phyloP scores from a whole-genome alignment of 768 basidiomycete species.

The Boletus sensibilis region DNA sequence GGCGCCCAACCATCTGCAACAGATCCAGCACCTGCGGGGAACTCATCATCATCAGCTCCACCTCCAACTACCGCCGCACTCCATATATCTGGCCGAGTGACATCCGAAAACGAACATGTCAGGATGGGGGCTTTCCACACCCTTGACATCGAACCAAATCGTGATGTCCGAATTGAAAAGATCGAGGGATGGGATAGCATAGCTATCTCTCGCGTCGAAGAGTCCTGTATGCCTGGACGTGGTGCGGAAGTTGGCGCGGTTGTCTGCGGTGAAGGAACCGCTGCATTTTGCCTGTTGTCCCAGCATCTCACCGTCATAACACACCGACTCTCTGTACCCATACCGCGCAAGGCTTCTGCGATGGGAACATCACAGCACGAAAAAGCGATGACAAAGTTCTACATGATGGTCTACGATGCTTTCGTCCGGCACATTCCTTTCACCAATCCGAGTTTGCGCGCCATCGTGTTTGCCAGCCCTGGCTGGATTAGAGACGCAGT shows the following conservation, averaged over 20 bases:
- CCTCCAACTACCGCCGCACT: slow-evolving; percentile 54
- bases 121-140: slow-evolving; percentile 94
- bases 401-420: slow-evolving; percentile 79
- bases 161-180: slow-evolving; percentile 90
- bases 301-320: slow-evolving; percentile 95
- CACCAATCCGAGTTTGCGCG: slow-evolving; percentile 65
- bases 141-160: slow-evolving; percentile 86
- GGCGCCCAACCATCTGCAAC: slow-evolving; percentile 49
- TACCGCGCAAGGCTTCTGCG: slow-evolving; percentile 89
- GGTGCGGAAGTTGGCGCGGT: slow-evolving; percentile 97
- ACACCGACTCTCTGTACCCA: slow-evolving; percentile 82
- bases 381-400: slow-evolving; percentile 84
- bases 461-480: slow-evolving; percentile 94
- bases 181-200: slow-evolving; percentile 89
- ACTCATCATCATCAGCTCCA: slow-evolving; percentile 32
- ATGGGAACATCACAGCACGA: slow-evolving; percentile 84
- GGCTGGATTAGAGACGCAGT: slow-evolving; percentile 94
- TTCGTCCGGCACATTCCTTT: slow-evolving; percentile 92
- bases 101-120: slow-evolving; percentile 83
- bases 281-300: slow-evolving; percentile 91
- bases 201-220: slow-evolving; percentile 75
- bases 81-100: slow-evolving; percentile 85
- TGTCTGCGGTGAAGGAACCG: slow-evolving; percentile 93
- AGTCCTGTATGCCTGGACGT: slow-evolving; percentile 87
- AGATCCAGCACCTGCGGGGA: slow-evolving; percentile 35